Evolutionary conservation across 805 yeast genomes (phyloP), one percentile per base, ranked within the genome.

Genomic region (Candida ovalis): DNA sequence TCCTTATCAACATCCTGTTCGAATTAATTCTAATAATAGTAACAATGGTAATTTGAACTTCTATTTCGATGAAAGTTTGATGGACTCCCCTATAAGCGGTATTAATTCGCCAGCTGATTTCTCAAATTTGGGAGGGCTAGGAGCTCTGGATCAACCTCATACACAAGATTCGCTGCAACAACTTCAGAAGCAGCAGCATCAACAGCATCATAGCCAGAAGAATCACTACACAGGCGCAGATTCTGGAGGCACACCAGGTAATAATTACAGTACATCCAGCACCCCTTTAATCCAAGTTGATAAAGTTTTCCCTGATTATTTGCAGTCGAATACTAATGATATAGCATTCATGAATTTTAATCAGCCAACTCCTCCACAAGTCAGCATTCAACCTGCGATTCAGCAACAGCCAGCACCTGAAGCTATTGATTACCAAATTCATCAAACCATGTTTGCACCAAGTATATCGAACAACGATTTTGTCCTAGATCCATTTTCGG

Each of bases 271-370:
- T 22, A 13, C 28, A 23, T n/a, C 44, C 17, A 38, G 21, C 25
- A 41, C 47, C 2, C 55, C 55, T n/a, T 24, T 49, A 3, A 56
- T 56, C 23, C 57, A 51, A 24, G 51, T 56, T 33, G 56, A 53
- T 21, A 46, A 44, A 17, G 53, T 51, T 2, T 51, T 56, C 40
- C 37, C 51, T 2, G 55, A 53, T 24, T 40, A 40, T 13, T 25
- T 28, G 23, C 45, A 43, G 18, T 19, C 22, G 7, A 18, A 24
- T 24, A 25, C 23, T 13, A 18, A 19, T 21, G 18, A 36, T 15
- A 35, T 18, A 9, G 22, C 18, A 13, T 30, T 18, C 12, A 12
- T 41, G 43, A 22, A 10, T 17, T 21, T 41, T 30, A 18, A 13
- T n/a, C 25, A 28, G 17, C 37, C 43, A 19, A 28, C 43, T 12